A percentile compares a stretch with the other conserved stretches of the same genome.
These are phyloP conservation scores for Pythium volutum DNA, from an alignment of 352 stramenopile genomes.

Conservation along the genomic window DNA sequence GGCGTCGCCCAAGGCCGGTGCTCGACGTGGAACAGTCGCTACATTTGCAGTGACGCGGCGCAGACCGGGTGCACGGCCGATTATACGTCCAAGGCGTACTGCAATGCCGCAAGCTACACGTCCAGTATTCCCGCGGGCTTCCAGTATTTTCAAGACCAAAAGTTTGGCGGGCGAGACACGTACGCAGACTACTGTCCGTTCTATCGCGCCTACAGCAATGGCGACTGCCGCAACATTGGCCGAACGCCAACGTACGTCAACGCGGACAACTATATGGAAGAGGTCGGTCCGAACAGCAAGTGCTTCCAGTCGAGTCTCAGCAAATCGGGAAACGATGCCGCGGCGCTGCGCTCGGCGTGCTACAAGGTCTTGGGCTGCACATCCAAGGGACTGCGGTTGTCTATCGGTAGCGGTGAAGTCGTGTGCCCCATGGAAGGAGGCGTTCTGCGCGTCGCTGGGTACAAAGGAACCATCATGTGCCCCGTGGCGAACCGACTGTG, in stretches of 20 bases:
- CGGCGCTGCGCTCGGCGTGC: constrained; percentile 40
- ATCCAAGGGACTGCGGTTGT: constrained; percentile 35
- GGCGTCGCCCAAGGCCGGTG: constrained; percentile 54
- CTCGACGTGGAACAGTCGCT: constrained; percentile 65
- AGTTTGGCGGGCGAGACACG: constrained; percentile 52
- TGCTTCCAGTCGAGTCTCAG: constrained; percentile 74
- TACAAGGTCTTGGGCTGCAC: constrained; percentile 60
- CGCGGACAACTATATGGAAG: constrained; percentile 51
- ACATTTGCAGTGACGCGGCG: constrained; percentile 47
- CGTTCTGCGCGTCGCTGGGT: constrained; percentile 47
- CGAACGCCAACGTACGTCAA: constrained; percentile 35
- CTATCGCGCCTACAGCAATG: constrained; percentile 74
- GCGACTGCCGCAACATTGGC: constrained; percentile 65
- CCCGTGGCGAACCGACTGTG: constrained; percentile 49
- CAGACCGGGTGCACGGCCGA: constrained; percentile 62
- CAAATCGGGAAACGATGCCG: constrained; percentile 32
- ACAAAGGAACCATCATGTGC: constrained; percentile 47
- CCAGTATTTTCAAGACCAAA: constrained; percentile 73
- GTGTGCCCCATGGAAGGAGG: constrained; percentile 59
- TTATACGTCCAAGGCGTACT: constrained; percentile 72
- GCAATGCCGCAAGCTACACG: constrained; percentile 61
- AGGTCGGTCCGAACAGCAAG: constrained; percentile 44
- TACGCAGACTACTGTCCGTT: constrained; percentile 83
- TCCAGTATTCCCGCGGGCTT: constrained; percentile 72
- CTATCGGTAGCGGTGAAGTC: constrained; percentile 49